Evolutionary conservation across 176 grass and related monocot species (phyloP).

Genomic region (Panicum miliaceum): DNA sequence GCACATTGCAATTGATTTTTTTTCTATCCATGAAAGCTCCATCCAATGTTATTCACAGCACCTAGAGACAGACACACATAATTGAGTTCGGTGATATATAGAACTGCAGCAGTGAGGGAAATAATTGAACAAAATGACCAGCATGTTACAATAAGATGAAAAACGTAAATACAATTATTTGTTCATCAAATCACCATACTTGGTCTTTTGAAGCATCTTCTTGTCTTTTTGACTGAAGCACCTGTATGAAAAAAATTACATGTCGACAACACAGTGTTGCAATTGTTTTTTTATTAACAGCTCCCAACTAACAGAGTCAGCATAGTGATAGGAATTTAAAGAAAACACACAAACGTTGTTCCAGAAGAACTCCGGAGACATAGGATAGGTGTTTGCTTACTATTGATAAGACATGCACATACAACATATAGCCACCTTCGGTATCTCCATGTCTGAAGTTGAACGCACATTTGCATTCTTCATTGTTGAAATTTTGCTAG

Average conservation of each 20-base stretch:
- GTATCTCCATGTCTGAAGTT: not conserved
- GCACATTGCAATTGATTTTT: not conserved
- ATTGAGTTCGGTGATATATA: not conserved
- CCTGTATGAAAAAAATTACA: not conserved
- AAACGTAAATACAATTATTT: not conserved
- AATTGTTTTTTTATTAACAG: not conserved
- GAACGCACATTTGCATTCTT: not conserved
- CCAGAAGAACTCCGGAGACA: not conserved
- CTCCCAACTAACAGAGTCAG: not conserved
- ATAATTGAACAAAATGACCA: not conserved
- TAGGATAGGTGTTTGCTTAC: not conserved
- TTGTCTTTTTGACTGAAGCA: not conserved
- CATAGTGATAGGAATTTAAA: constrained; percentile 12
- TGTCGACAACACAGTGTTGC: not conserved
- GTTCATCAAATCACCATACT: not conserved
- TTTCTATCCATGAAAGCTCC: not conserved
- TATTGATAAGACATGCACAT: too few relatives aligned
- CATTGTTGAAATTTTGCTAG: too few relatives aligned
- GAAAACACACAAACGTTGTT: not conserved
- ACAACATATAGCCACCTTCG: too few relatives aligned
- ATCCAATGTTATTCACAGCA: not conserved
- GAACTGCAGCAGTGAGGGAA: not conserved
- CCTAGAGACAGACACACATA: not conserved
- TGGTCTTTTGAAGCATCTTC: constrained; percentile 9
- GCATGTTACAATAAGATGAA: not conserved